Conservation (phyloP, 768 basidiomycete species). For the Lentinula raphanica region DNA sequence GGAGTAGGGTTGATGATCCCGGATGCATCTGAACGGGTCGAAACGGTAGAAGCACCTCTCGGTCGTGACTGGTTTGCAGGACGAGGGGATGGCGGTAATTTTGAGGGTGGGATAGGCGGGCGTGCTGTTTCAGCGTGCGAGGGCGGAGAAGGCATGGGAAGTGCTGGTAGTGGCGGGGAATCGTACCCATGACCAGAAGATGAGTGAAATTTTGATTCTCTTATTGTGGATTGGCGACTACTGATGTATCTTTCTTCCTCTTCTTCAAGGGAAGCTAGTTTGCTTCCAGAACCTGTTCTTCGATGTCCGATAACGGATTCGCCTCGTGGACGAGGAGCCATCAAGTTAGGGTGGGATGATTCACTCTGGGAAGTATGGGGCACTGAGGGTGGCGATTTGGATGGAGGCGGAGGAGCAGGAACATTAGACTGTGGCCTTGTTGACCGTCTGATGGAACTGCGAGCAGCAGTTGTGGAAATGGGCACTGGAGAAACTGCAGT, state of each 20-base stretch:
- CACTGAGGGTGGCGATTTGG: conserved; percentile 54
- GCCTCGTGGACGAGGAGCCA: conserved; percentile 36
- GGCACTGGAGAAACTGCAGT: conserved; percentile 11
- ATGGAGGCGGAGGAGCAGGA: conserved; percentile 62
- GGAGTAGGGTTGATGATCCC: conserved; percentile 57
- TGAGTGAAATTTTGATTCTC: background rate
- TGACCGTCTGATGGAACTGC: conserved; percentile 35
- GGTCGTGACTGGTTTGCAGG: conserved; percentile 35
- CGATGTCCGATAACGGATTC: conserved; percentile 44
- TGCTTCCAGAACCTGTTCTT: conserved; percentile 50
- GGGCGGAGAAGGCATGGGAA: conserved; percentile 37
- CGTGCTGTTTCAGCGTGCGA: conserved; percentile 26
- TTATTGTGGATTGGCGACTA: conserved; percentile 9
- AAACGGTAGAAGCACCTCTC: conserved; percentile 50
- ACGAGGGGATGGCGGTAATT: conserved; percentile 47
- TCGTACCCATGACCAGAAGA: conserved; percentile 35
- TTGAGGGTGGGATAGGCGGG: conserved; percentile 23
- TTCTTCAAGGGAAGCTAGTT: conserved; percentile 58
- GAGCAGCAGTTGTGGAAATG: conserved; percentile 27
- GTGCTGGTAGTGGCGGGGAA: conserved; percentile 63
- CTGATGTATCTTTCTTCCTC: conserved; percentile 42
- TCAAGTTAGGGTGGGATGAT: conserved; percentile 30
- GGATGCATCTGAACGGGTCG: conserved; percentile 32
- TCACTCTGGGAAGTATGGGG: conserved; percentile 24
- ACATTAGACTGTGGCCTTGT: conserved; percentile 52